phyloP scores from a whole-genome alignment of 805 yeast species.

The Candida ipomoeae region DNA sequence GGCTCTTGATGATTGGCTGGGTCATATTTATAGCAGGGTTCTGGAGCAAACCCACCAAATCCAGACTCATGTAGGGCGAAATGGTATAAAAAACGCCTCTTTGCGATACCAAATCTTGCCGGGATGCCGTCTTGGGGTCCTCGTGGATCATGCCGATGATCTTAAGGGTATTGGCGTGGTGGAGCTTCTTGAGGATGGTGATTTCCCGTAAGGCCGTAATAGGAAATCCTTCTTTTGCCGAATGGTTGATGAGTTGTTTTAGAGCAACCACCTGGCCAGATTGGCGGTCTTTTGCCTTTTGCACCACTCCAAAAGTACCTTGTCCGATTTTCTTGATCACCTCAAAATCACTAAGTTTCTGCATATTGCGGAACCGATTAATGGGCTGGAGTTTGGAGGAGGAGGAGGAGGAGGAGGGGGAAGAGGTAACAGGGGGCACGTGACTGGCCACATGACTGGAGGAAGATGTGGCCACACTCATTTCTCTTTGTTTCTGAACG shows the following conservation, averaged over 20 bases:
- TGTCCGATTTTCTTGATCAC: conserved; percentile 39
- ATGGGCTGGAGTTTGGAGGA: conserved; percentile 16
- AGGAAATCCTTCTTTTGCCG: conserved; percentile 81
- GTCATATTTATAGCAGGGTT: conserved; percentile 64
- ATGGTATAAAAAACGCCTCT: conserved; percentile 72
- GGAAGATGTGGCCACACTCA: too few relatives aligned
- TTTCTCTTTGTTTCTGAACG: too few relatives aligned
- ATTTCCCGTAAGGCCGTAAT: conserved; percentile 94
- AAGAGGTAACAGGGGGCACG: not conserved
- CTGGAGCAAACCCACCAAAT: conserved; percentile 82
- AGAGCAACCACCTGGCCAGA: conserved; percentile 71
- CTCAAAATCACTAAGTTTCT: conserved; percentile 27
- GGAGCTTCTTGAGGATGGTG: conserved; percentile 65
- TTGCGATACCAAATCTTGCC: conserved; percentile 33
- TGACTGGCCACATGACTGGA: too few relatives aligned
- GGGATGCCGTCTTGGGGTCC: conserved; percentile 30
- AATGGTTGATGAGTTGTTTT: conserved; percentile 76
- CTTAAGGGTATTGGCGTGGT: conserved; percentile 69
- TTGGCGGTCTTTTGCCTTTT: conserved; percentile 61
- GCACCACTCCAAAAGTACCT: conserved; percentile 65
- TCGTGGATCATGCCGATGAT: conserved; percentile 71
- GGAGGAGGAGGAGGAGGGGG: not conserved
- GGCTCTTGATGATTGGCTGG: conserved; percentile 72
- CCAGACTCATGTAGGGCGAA: conserved; percentile 88
- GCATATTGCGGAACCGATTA: conserved; percentile 29